Conservation (phyloP, 2,329 filamentous ascomycete genomes). For the Cladosporium cucumerinum region DNA sequence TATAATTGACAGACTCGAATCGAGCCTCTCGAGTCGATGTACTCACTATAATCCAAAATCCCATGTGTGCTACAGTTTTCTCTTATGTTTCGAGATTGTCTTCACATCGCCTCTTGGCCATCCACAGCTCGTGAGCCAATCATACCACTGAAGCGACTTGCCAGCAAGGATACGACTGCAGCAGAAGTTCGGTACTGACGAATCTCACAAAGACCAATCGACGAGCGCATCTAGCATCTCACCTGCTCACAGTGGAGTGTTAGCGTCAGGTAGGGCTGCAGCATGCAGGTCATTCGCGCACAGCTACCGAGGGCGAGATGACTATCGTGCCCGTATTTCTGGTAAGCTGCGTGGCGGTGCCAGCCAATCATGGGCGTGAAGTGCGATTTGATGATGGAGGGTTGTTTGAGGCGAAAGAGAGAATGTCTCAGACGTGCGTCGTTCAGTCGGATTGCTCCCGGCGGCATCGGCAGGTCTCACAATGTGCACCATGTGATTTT, state of each 20-base stretch:
- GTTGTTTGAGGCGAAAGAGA: slow-evolving; percentile 15
- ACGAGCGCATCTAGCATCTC: neutral
- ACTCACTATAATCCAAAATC: neutral
- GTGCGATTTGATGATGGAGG: slow-evolving; percentile 6
- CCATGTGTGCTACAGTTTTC: neutral
- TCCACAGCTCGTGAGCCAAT: neutral
- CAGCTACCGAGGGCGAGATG: slow-evolving; percentile 3
- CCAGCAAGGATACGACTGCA: slow-evolving; percentile 1
- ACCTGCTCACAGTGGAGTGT: neutral
- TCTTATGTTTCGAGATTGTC: neutral
- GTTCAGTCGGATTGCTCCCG: slow-evolving; percentile 11
- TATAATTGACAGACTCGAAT: neutral
- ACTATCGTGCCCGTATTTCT: neutral
- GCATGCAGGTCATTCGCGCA: slow-evolving; percentile 15
- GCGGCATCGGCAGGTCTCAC: neutral
- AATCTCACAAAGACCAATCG: neutral
- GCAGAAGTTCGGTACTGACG: slow-evolving; percentile 11
- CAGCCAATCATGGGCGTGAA: slow-evolving; percentile 5
- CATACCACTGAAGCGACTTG: neutral
- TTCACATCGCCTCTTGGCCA: neutral
- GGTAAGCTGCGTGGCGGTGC: slow-evolving; percentile 14
- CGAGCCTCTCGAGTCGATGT: neutral
- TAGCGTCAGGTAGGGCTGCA: slow-evolving; percentile 15
- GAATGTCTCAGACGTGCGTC: slow-evolving; percentile 7
- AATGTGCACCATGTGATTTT: neutral